phyloP scores from a whole-genome alignment of 306 rosid genomes.

The Sindora glabra region DNA sequence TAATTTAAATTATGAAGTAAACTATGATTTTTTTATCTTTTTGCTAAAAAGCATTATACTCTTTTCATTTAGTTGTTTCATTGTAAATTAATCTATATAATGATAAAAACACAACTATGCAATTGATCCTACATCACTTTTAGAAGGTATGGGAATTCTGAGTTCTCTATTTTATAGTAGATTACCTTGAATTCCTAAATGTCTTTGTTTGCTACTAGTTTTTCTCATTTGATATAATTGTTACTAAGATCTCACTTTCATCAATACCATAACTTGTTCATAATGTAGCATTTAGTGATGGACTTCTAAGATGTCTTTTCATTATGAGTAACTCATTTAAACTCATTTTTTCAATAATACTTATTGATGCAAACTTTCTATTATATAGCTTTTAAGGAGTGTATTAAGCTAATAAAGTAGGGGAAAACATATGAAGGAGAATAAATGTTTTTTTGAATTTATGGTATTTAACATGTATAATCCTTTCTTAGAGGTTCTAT shows the following conservation, averaged over 20 bases:
- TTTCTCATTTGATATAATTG: not conserved
- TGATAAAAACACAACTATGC: slow-evolving; percentile 92
- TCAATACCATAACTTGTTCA: not conserved
- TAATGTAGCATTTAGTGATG: no score
- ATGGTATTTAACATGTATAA: no score
- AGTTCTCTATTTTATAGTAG: not conserved
- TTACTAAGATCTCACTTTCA: not conserved
- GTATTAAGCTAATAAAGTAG: slow-evolving; percentile 62
- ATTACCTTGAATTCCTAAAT: not conserved
- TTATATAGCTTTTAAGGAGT: slow-evolving; percentile 77
- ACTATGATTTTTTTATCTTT: not conserved
- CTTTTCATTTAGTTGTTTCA: not conserved
- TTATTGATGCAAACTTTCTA: no score
- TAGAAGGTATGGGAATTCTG: slow-evolving; percentile 41
- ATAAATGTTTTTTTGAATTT: no score
- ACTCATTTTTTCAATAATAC: no score
- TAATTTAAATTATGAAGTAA: not conserved
- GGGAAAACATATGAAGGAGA: slow-evolving; percentile 13
- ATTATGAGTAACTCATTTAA: no score
- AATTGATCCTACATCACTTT: slow-evolving; percentile 72
- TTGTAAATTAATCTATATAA: not conserved
- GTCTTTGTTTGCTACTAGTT: no score
- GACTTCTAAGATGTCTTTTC: no score
- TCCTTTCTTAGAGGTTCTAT: no score
- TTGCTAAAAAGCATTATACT: not conserved